phyloP scores from a whole-genome alignment of 371 early-diverging fungal species.

The Mucor velutinosus region DNA sequence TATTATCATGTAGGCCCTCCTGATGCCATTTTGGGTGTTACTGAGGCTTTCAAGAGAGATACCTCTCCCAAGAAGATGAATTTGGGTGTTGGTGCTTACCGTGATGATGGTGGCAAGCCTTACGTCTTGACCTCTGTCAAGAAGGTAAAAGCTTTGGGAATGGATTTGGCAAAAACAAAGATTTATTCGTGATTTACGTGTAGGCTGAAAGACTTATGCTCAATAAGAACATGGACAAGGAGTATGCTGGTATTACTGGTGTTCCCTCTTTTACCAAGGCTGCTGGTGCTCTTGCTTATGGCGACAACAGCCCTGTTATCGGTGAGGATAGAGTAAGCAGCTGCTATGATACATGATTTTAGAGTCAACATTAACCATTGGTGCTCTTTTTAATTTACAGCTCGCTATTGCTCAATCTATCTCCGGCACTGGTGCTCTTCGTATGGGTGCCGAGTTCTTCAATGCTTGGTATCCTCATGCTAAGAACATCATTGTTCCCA shows the following conservation, averaged over 20 bases:
- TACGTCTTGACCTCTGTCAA: conserved; percentile 87
- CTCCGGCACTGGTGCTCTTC: conserved; percentile 97
- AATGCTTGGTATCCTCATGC: conserved; percentile 78
- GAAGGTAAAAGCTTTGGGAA: conserved; percentile 58
- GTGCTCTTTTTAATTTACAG: conserved; percentile 28
- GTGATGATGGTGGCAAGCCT: conserved; percentile 94
- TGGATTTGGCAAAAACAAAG: background rate
- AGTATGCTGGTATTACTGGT: conserved; percentile 96
- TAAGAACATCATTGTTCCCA: conserved; percentile 92
- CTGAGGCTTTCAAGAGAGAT: conserved; percentile 96
- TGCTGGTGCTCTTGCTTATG: conserved; percentile 89
- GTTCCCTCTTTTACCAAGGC: conserved; percentile 81
- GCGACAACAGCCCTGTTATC: conserved; percentile 73
- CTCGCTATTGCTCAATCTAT: conserved; percentile 92
- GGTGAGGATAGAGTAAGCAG: conserved; percentile 69
- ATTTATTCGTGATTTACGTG: conserved; percentile 3
- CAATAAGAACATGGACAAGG: conserved; percentile 82
- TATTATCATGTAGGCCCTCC: conserved; percentile 73
- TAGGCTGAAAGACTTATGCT: conserved; percentile 84
- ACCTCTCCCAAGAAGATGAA: conserved; percentile 92
- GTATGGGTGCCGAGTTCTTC: conserved; percentile 94
- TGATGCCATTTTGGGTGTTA: conserved; percentile 95
- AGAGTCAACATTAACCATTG: background rate
- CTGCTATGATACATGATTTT: background rate
- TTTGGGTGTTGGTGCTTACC: conserved; percentile 98